Percentiles rank a stretch among this genome's conserved stretches.
These are phyloP conservation scores for Nepenthes gracilis DNA, from an alignment of 148 eudicot species.

Conservation along the genomic window DNA sequence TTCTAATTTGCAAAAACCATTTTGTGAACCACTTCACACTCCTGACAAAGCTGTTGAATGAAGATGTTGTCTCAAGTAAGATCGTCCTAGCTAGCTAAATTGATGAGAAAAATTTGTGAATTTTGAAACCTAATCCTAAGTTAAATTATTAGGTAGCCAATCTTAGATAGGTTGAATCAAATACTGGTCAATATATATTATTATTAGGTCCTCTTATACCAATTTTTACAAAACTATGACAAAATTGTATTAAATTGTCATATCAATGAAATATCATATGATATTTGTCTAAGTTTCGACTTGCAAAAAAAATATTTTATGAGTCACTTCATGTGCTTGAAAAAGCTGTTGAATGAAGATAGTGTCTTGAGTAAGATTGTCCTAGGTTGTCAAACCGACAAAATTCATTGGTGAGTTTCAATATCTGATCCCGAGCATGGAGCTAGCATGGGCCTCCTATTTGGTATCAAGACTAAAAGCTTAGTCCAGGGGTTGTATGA, in stretches of 20 bases:
- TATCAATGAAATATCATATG: too few species aligned
- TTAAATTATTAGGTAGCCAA: not conserved
- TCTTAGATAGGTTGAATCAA: not conserved
- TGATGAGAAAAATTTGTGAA: not conserved
- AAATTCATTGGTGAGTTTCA: constrained; percentile 32
- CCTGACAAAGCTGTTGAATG: not conserved
- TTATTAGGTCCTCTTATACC: too few species aligned
- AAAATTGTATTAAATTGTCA: too few species aligned
- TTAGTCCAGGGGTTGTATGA: too few species aligned
- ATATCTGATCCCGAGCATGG: not conserved
- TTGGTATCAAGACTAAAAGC: too few species aligned
- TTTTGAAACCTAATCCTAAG: not conserved
- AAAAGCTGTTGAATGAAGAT: constrained; percentile 36
- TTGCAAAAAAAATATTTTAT: not conserved
- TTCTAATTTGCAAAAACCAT: too few species aligned
- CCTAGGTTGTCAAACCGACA: constrained; percentile 48
- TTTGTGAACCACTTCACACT: not conserved
- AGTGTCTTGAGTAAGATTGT: constrained; percentile 35
- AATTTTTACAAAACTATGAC: too few species aligned
- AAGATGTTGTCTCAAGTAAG: not conserved
- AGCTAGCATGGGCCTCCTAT: too few species aligned
- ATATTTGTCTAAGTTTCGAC: too few species aligned
- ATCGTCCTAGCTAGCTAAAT: not conserved
- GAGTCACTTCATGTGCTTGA: constrained; percentile 41
- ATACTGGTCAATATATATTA: not conserved